Evolutionary conservation across 345 rosid genomes (phyloP), one percentile per base, ranked within the genome.

Genomic region (Aquilaria yunnanensis): DNA sequence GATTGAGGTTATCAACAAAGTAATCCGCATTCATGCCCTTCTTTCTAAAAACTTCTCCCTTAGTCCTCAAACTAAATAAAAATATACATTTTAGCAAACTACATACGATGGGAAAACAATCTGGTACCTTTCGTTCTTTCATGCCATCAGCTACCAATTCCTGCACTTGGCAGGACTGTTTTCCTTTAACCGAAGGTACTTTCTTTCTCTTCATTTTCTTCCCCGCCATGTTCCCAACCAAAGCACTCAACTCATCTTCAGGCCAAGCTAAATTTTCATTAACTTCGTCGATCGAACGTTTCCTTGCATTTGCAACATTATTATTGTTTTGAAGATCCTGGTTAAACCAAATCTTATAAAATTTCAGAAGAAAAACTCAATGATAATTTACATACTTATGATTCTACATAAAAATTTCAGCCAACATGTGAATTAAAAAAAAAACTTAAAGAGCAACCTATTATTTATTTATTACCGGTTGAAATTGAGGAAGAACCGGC

Each of bases 201-300:
- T 62, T 66, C 59, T 46, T 61, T 32, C 61, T 79, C 70, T 67
- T 79, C 16, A 68, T 78, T 71, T 77, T 74, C 32, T 54, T 69
- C 65, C 50, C 69, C 60, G 71, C 67, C 51, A 57, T 32, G 6
- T 46, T 14, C 51, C 52, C 54, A 37, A 56, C 46, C 51, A 51
- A 14, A 14, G 5, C 57, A 46, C 11, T 12, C 3, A 12, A 58
- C 2, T 7, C 68, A 29, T 62, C 65, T 58, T 54, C 59, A 5
- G 34, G 31, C 48, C 43, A 37, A 8, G 7, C 8, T 37, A 54
- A 33, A 13, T 34, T 13, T 9, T 51, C 54, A 52, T 32, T 55
- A 33, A 32, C 58, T 37, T 37, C 66, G 0, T 74, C 72, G 16
- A 31, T 55, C 14, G 66, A 61, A 16, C 65, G 50, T 56, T 72